These are phyloP conservation scores for Sclerotinia minor DNA, from an alignment of 2,329 filamentous ascomycete species.

Conservation along the genomic window DNA sequence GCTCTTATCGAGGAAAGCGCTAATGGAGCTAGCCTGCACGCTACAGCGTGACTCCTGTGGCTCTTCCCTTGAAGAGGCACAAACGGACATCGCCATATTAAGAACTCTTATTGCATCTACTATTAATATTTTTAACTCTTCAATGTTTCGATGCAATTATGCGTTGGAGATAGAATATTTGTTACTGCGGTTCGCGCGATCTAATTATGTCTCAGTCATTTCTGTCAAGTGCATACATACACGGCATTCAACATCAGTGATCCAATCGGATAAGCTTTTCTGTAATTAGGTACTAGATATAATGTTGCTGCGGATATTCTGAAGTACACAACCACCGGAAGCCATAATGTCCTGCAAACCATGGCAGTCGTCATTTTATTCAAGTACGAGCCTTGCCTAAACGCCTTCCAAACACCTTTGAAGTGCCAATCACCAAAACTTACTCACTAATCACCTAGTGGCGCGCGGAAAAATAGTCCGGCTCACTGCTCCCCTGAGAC, in stretches of 20 bases:
- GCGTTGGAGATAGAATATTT: background rate
- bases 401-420: conserved; percentile 10
- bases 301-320: conserved; percentile 21
- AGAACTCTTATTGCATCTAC: background rate
- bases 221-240: background rate
- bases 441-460: background rate
- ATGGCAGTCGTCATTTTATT: conserved; percentile 21
- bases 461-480: conserved; percentile 27
- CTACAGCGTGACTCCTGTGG: conserved; percentile 19
- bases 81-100: background rate
- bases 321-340: conserved; percentile 12
- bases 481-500: conserved; percentile 34
- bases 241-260: background rate
- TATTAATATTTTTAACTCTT: background rate
- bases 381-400: conserved; percentile 10
- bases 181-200: background rate
- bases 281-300: background rate
- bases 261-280: background rate
- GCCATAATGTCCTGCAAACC: background rate
- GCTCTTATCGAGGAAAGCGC: conserved; percentile 27
- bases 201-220: background rate
- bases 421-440: conserved; percentile 11
- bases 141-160: background rate
- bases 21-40: conserved; percentile 19
- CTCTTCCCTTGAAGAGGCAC: background rate